Conservation (phyloP, 805 yeast genomes). For the Tetrapisispora arboricola region DNA sequence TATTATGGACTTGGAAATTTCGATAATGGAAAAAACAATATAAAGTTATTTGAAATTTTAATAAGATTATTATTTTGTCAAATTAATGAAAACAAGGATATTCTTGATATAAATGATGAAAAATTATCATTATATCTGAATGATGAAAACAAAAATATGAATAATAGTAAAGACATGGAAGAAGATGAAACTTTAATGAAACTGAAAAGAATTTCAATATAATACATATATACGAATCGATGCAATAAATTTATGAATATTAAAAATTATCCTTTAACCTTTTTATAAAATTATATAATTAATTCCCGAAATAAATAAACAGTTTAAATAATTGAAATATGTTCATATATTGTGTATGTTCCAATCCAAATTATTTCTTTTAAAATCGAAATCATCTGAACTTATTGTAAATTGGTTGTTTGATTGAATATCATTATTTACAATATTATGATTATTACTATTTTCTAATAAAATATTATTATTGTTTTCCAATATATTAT, state of each 20-base stretch:
- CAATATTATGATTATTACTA: not conserved
- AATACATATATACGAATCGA: not conserved
- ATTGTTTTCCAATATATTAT: too few species aligned
- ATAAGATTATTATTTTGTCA: conserved; percentile 52
- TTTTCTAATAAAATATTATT: too few species aligned
- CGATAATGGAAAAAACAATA: conserved; percentile 22
- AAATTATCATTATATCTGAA: conserved; percentile 48
- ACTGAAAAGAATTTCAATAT: conserved; percentile 7
- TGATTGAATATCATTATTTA: not conserved
- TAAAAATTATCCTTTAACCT: not conserved
- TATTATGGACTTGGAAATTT: conserved; percentile 47
- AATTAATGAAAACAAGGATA: conserved; percentile 43
- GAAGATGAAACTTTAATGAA: conserved; percentile 7
- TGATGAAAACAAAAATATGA: conserved; percentile 37
- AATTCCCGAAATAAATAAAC: too few species aligned
- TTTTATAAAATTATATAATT: too few species aligned
- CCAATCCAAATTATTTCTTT: not conserved
- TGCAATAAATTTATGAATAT: not conserved
- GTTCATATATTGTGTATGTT: conserved; percentile 1
- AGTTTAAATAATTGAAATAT: too few species aligned
- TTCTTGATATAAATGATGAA: conserved; percentile 55
- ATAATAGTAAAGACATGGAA: conserved; percentile 5
- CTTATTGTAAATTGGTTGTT: not conserved
- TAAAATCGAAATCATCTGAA: not conserved
- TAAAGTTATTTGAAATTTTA: conserved; percentile 50